phyloP scores from a whole-genome alignment of 2,329 filamentous ascomycete genomes.

The Stemphylium lycopersici region DNA sequence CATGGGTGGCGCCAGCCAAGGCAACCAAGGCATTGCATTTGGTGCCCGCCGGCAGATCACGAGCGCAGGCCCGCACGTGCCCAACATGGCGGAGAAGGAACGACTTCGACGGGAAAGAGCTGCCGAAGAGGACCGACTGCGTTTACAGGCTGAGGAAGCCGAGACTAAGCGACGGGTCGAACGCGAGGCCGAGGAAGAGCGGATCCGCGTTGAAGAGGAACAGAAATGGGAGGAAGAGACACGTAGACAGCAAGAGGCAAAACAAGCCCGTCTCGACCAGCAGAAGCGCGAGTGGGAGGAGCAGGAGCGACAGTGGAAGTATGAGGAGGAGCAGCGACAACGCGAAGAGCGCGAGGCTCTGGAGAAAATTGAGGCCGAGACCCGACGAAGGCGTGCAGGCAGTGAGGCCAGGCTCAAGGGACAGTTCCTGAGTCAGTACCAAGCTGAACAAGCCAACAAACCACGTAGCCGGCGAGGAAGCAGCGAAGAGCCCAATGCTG shows the following conservation, averaged over 20 bases:
- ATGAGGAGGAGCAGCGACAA: constrained; percentile 74
- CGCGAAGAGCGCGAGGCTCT: constrained; percentile 77
- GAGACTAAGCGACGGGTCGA: constrained; percentile 57
- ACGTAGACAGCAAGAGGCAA: constrained; percentile 63
- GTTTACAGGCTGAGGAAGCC: constrained; percentile 59
- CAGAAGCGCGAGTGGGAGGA: constrained; percentile 79
- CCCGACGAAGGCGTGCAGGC: constrained; percentile 63
- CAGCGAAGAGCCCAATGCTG: constrained; percentile 56
- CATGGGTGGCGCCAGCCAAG: constrained; percentile 96
- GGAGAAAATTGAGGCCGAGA: constrained; percentile 69
- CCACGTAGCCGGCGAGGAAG: constrained; percentile 48
- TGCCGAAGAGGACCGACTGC: constrained; percentile 60
- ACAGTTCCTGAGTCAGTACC: constrained; percentile 87
- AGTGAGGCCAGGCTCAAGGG: constrained; percentile 76
- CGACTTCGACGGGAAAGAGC: constrained; percentile 64
- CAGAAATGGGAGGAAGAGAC: constrained; percentile 71
- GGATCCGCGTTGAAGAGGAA: constrained; percentile 67
- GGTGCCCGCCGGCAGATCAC: constrained; percentile 93
- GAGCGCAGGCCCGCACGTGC: constrained; percentile 76
- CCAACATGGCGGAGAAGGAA: constrained; percentile 84
- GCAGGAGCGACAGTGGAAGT: constrained; percentile 76
- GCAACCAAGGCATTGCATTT: constrained; percentile 91
- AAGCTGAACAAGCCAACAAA: constrained; percentile 65
- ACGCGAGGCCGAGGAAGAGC: constrained; percentile 67
- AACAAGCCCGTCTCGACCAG: constrained; percentile 65